Evolutionary conservation across 2,329 filamentous ascomycete genomes (phyloP).

Genomic region (Claviceps purpurea): DNA sequence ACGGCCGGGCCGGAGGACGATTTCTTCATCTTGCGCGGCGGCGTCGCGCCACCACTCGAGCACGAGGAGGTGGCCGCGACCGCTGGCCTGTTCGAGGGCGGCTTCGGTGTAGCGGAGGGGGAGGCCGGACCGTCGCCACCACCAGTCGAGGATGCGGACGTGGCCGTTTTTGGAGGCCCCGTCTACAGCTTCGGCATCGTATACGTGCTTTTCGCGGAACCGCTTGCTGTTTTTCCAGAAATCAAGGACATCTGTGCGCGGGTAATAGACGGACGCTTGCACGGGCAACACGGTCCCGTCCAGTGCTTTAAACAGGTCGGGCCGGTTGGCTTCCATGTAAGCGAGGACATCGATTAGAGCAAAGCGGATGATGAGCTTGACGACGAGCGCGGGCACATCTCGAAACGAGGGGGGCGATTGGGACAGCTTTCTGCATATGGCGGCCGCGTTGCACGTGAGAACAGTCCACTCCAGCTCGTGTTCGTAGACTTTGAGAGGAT

Average conservation of each 20-base stretch:
- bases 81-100: slow-evolving; percentile 76
- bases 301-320: slow-evolving; percentile 71
- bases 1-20: slow-evolving; percentile 66
- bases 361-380: slow-evolving; percentile 86
- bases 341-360: slow-evolving; percentile 66
- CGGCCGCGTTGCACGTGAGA: slow-evolving; percentile 54
- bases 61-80: slow-evolving; percentile 70
- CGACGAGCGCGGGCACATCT: slow-evolving; percentile 64
- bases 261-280: slow-evolving; percentile 78
- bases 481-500: slow-evolving; percentile 58
- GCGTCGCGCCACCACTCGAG: slow-evolving; percentile 87
- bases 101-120: slow-evolving; percentile 75
- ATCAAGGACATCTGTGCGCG: slow-evolving; percentile 69
- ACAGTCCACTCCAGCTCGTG: slow-evolving; percentile 77
- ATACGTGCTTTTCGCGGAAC: slow-evolving; percentile 68
- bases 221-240: slow-evolving; percentile 81
- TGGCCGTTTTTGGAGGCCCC: slow-evolving; percentile 78
- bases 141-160: slow-evolving; percentile 79
- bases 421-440: slow-evolving; percentile 63
- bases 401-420: slow-evolving; percentile 55
- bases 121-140: slow-evolving; percentile 66
- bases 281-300: slow-evolving; percentile 76
- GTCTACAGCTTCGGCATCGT: slow-evolving; percentile 73
- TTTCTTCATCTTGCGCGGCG: slow-evolving; percentile 41
- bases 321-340: slow-evolving; percentile 47